Conservation (phyloP, 768 basidiomycete species). For the Cystofilobasidium bisporidii region DNA sequence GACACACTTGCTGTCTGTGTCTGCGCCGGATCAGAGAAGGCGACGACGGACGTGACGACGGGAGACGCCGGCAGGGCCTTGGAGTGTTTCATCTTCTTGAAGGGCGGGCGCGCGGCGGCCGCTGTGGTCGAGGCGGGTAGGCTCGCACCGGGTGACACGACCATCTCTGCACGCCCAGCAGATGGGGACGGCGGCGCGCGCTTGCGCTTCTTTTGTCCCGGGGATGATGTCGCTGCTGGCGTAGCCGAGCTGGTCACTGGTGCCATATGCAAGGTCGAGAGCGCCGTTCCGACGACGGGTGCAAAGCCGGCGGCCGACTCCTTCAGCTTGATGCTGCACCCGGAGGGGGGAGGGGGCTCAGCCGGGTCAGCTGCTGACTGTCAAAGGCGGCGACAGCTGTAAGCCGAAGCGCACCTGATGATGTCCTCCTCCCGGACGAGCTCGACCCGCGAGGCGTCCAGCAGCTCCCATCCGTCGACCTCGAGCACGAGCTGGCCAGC, state of each 20-base stretch:
- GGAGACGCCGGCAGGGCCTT: neutral
- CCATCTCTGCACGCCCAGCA: no score
- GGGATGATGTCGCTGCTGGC: neutral
- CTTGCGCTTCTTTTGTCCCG: neutral
- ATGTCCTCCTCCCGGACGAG: conserved; percentile 19
- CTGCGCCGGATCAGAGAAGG: neutral
- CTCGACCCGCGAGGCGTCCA: conserved; percentile 1
- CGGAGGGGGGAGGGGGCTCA: neutral
- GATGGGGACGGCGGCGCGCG: neutral
- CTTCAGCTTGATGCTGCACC: neutral
- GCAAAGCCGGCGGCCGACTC: neutral
- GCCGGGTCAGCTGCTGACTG: neutral
- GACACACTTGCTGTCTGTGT: no score
- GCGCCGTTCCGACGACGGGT: no score
- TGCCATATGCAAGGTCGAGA: no score
- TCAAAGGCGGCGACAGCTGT: no score
- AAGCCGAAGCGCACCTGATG: conserved; percentile 12
- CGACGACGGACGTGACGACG: neutral
- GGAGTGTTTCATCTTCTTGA: conserved; percentile 8
- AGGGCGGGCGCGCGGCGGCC: neutral
- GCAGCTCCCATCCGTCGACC: conserved; percentile 17
- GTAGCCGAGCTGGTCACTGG: neutral
- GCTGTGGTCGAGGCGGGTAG: neutral
- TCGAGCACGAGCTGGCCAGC: conserved; percentile 10
- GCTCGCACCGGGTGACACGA: neutral